A percentile compares a stretch with the other conserved stretches of the same genome.
Conservation (phyloP, 2,329 filamentous ascomycete genomes). For the Paecilomyces formosus region DNA sequence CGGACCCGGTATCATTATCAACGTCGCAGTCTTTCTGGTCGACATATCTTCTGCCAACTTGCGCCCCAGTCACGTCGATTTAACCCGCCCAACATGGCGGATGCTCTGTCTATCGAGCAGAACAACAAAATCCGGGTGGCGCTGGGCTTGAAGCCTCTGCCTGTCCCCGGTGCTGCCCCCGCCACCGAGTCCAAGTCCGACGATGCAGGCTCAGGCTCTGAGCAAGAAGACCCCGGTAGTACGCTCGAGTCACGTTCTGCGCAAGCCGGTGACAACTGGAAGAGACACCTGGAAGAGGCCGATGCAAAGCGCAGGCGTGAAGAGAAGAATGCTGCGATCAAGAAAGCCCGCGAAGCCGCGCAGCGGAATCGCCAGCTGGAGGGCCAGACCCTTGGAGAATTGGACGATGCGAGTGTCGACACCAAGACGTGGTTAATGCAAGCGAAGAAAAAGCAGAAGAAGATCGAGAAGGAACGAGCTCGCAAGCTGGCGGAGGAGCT, state of each 20-base stretch:
- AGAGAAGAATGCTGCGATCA: conserved; percentile 72
- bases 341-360: conserved; percentile 77
- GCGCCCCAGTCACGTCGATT: neutral
- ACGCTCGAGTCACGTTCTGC: conserved; percentile 65
- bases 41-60: neutral
- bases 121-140: conserved; percentile 86
- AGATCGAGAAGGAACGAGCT: conserved; percentile 68
- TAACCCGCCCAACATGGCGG: conserved; percentile 32
- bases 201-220: conserved; percentile 29
- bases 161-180: conserved; percentile 60
- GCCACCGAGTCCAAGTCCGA: conserved; percentile 41
- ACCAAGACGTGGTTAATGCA: conserved; percentile 80
- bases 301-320: conserved; percentile 70
- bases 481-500: conserved; percentile 67
- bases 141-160: conserved; percentile 82
- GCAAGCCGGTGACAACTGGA: conserved; percentile 41
- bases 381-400: conserved; percentile 77
- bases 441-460: conserved; percentile 90
- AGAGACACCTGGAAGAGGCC: conserved; percentile 58
- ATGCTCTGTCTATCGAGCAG: conserved; percentile 74
- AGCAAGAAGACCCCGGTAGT: conserved; percentile 65
- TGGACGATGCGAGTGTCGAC: conserved; percentile 59
- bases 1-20: neutral
- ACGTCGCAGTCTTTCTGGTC: neutral
- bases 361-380: conserved; percentile 69